Evolutionary conservation across 306 rosid genomes (phyloP).

Genomic region (Malus orientalis): DNA sequence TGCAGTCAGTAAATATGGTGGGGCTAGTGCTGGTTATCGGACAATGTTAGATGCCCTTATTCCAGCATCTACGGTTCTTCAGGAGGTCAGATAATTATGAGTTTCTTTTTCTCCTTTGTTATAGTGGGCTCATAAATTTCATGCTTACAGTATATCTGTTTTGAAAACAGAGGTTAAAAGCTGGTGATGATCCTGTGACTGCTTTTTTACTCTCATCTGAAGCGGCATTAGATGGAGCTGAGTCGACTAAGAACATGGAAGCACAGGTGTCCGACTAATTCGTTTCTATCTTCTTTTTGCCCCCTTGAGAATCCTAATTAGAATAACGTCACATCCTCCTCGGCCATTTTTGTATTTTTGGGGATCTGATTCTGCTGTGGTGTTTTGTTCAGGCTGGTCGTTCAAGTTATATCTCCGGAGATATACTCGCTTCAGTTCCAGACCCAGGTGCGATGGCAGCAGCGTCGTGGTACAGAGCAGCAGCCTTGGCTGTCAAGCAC

Average conservation of each 20-base stretch:
- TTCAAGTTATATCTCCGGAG: constrained; percentile 56
- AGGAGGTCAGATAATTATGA: constrained; percentile 43
- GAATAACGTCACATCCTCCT: background rate
- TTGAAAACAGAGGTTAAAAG: constrained; percentile 52
- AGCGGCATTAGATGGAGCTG: constrained; percentile 80
- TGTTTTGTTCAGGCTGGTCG: constrained; percentile 75
- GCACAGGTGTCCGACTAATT: constrained; percentile 50
- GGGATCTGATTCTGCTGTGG: constrained; percentile 16
- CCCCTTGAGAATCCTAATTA: background rate
- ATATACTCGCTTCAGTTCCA: constrained; percentile 62
- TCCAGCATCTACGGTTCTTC: constrained; percentile 70
- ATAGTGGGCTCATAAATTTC: background rate
- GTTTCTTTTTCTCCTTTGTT: constrained; percentile 14
- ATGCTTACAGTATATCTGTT: constrained; percentile 10
- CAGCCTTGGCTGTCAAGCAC: constrained; percentile 56
- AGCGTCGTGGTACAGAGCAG: constrained; percentile 86
- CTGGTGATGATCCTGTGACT: constrained; percentile 60
- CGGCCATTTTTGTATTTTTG: background rate
- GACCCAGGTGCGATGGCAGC: constrained; percentile 99
- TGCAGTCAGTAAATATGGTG: constrained; percentile 88
- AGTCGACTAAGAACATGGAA: constrained; percentile 75
- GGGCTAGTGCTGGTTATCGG: constrained; percentile 90
- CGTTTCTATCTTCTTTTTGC: background rate
- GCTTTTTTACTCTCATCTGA: constrained; percentile 79
- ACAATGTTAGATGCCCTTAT: constrained; percentile 89